Evolutionary conservation across 352 stramenopile species (phyloP).

Genomic region (Globisporangium spinosum): DNA sequence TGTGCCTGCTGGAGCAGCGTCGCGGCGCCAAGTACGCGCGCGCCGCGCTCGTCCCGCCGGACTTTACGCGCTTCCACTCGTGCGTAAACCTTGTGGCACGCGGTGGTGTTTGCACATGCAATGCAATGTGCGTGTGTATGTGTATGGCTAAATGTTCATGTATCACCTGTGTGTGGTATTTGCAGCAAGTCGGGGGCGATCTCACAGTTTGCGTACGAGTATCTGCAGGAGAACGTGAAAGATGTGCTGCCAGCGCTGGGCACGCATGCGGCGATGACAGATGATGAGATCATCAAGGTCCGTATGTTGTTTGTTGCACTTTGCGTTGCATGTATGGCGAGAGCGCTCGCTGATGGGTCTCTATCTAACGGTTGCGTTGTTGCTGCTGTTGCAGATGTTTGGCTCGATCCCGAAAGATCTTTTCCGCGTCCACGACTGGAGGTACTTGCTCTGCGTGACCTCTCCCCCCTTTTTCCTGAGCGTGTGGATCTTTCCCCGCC

Average conservation of each 20-base stretch:
- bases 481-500: neutral
- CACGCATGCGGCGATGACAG: constrained; percentile 95
- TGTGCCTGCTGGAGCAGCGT: constrained; percentile 60
- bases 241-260: constrained; percentile 94
- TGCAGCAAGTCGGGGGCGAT: constrained; percentile 89
- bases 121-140: neutral
- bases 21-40: constrained; percentile 52
- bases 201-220: constrained; percentile 92
- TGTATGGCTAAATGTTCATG: neutral
- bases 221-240: constrained; percentile 78
- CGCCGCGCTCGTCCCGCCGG: constrained; percentile 92
- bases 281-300: constrained; percentile 87
- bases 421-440: constrained; percentile 95
- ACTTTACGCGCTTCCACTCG: constrained; percentile 96
- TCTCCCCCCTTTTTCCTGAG: neutral
- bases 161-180: neutral
- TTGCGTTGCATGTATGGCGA: neutral
- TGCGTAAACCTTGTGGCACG: constrained; percentile 28
- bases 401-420: constrained; percentile 82
- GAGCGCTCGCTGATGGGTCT: neutral
- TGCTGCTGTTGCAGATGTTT: constrained; percentile 83
- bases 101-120: neutral
- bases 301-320: neutral
- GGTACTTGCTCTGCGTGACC: constrained; percentile 28
- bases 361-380: neutral